These are phyloP conservation scores for Phytopythium litorale DNA, from an alignment of 352 stramenopile genomes.

Conservation along the genomic window DNA sequence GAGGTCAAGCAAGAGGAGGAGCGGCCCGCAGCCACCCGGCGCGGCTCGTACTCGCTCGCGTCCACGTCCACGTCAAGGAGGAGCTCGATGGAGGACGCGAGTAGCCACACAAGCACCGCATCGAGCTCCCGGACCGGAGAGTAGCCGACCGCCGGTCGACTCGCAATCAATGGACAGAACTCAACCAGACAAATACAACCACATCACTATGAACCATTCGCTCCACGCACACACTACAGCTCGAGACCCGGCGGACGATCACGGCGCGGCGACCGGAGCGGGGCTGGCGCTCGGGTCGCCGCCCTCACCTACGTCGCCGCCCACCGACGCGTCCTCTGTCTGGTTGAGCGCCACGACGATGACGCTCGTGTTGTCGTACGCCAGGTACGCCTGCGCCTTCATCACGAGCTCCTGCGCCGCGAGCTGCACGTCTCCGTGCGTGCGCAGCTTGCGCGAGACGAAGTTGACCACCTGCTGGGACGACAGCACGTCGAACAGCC, in stretches of 20 bases:
- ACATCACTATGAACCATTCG: slow-evolving; percentile 1
- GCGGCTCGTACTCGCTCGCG: slow-evolving; percentile 2
- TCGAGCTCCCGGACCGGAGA: neutral
- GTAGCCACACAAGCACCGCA: neutral
- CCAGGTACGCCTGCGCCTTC: slow-evolving; percentile 87
- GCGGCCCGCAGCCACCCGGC: neutral
- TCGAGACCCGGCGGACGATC: neutral
- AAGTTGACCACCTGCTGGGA: slow-evolving; percentile 91
- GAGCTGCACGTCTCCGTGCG: slow-evolving; percentile 87
- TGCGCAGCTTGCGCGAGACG: slow-evolving; percentile 80
- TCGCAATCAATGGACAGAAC: neutral
- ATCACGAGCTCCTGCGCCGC: slow-evolving; percentile 85
- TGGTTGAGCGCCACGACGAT: slow-evolving; percentile 87
- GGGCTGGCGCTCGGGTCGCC: neutral
- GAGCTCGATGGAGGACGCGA: neutral
- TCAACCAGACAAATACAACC: neutral
- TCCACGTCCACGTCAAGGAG: neutral
- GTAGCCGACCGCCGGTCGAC: neutral
- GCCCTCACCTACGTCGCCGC: neutral
- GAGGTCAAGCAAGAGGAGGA: slow-evolving; percentile 11
- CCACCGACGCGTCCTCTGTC: slow-evolving; percentile 19
- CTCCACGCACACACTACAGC: neutral
- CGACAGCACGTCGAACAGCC: slow-evolving; percentile 89
- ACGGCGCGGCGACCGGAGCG: neutral
- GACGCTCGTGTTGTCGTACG: slow-evolving; percentile 90